phyloP scores from a whole-genome alignment of 352 stramenopile species.

The Phytophthora gonapodyides region DNA sequence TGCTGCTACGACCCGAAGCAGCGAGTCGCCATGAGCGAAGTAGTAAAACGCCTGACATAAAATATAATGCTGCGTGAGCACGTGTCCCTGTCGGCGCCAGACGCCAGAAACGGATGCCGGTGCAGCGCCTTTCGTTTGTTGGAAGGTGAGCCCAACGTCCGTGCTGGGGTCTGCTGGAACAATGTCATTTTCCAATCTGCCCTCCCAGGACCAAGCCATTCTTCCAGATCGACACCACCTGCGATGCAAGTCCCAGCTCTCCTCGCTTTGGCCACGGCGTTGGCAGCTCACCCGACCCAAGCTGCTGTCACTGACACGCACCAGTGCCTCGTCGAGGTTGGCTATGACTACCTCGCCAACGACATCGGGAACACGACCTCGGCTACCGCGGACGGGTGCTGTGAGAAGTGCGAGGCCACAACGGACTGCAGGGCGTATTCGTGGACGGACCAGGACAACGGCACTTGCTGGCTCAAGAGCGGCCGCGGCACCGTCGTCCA shows the following conservation, averaged over 20 bases:
- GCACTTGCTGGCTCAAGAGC: slow-evolving; percentile 69
- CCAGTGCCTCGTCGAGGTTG: slow-evolving; percentile 25
- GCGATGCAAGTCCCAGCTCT: slow-evolving; percentile 12
- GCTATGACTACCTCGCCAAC: slow-evolving; percentile 37
- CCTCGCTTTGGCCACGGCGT: not conserved
- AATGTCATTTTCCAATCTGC: slow-evolving; percentile 9
- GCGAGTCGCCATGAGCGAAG: slow-evolving; percentile 22
- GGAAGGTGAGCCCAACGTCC: too few species aligned
- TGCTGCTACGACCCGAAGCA: slow-evolving; percentile 24
- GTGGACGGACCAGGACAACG: slow-evolving; percentile 49
- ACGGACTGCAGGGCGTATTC: slow-evolving; percentile 41
- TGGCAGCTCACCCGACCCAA: not conserved
- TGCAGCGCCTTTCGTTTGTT: too few species aligned
- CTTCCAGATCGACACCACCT: too few species aligned
- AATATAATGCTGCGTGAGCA: too few species aligned
- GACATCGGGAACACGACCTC: slow-evolving; percentile 25
- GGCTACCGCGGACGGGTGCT: slow-evolving; percentile 24
- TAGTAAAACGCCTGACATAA: slow-evolving; percentile 18
- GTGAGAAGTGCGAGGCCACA: slow-evolving; percentile 23
- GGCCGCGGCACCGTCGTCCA: slow-evolving; percentile 26
- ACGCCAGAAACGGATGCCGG: not conserved
- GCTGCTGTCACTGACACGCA: slow-evolving; percentile 25
- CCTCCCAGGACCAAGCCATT: not conserved
- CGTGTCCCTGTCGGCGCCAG: too few species aligned
- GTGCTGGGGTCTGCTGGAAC: too few species aligned